These are phyloP conservation scores for Phytophthora citrophthora DNA, from an alignment of 352 stramenopile species.

Conservation along the genomic window DNA sequence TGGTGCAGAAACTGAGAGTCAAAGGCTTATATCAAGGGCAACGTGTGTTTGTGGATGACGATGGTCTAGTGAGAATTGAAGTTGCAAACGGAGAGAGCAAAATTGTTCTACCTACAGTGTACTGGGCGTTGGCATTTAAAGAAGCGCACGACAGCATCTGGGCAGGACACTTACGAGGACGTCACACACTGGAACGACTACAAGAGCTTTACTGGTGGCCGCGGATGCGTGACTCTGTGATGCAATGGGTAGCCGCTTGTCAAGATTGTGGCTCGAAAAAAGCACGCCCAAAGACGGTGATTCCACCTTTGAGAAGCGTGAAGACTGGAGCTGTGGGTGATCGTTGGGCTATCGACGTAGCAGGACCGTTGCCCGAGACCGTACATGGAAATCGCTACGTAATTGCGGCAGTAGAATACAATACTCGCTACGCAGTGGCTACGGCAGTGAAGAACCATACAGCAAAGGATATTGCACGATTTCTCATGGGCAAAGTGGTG, in stretches of 20 bases:
- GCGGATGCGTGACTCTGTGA: background rate
- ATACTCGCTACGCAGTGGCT: too few relatives aligned
- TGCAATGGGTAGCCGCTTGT: background rate
- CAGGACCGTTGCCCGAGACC: conserved; percentile 1
- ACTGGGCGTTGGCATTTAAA: conserved; percentile 10
- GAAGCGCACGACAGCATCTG: conserved; percentile 14
- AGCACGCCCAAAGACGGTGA: background rate
- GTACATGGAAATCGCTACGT: conserved; percentile 11
- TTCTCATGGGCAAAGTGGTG: too few relatives aligned
- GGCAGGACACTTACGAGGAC: background rate
- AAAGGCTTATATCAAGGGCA: background rate
- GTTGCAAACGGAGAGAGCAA: background rate
- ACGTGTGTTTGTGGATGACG: background rate
- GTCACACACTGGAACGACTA: background rate
- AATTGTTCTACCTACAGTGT: background rate
- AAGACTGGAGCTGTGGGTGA: conserved; percentile 2
- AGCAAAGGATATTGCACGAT: too few relatives aligned
- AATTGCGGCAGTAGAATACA: conserved; percentile 16
- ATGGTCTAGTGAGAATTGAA: background rate
- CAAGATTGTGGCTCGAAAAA: conserved; percentile 8
- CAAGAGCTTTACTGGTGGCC: conserved; percentile 5
- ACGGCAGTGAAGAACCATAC: too few relatives aligned
- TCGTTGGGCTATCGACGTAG: conserved; percentile 14
- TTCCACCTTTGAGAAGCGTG: conserved; percentile 7
- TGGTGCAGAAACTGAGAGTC: background rate